A percentile compares a stretch with the other conserved stretches of the same genome.
phyloP scores from a whole-genome alignment of 1,139 yeast genomes.

The Trichomonascaceae sp. region DNA sequence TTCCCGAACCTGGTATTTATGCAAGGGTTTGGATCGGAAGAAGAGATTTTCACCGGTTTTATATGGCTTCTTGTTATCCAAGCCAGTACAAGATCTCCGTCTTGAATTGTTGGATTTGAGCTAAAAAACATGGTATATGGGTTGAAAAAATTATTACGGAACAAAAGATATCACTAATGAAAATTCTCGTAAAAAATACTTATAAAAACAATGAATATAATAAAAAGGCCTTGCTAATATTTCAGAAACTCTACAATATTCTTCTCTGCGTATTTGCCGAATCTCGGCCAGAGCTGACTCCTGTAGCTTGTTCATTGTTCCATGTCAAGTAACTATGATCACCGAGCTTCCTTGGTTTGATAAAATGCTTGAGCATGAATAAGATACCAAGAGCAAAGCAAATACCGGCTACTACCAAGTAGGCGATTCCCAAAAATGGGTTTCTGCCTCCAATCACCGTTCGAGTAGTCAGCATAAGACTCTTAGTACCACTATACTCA shows the following conservation, averaged over 20 bases:
- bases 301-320: constrained; percentile 41
- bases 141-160: neutral
- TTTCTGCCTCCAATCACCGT: constrained; percentile 90
- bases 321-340: constrained; percentile 68
- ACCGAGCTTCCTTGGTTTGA: constrained; percentile 70
- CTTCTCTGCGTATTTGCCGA: constrained; percentile 2
- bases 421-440: constrained; percentile 76
- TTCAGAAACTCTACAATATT: neutral
- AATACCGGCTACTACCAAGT: constrained; percentile 92
- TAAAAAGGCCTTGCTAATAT: neutral
- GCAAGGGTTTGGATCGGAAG: constrained; percentile 46
- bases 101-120: constrained; percentile 47
- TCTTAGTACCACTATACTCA: constrained; percentile 76
- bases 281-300: constrained; percentile 2
- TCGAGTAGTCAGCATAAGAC: constrained; percentile 71
- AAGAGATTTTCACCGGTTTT: constrained; percentile 53
- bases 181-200: neutral
- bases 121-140: constrained; percentile 16
- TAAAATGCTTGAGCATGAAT: constrained; percentile 53
- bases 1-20: constrained; percentile 86
- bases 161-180: neutral
- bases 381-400: constrained; percentile 57
- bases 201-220: neutral
- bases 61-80: constrained; percentile 77
- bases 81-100: constrained; percentile 80